Percentiles rank a stretch among this genome's conserved stretches.
Conservation (phyloP, 78 protist species). For the Speleostelium caveatum region DNA sequence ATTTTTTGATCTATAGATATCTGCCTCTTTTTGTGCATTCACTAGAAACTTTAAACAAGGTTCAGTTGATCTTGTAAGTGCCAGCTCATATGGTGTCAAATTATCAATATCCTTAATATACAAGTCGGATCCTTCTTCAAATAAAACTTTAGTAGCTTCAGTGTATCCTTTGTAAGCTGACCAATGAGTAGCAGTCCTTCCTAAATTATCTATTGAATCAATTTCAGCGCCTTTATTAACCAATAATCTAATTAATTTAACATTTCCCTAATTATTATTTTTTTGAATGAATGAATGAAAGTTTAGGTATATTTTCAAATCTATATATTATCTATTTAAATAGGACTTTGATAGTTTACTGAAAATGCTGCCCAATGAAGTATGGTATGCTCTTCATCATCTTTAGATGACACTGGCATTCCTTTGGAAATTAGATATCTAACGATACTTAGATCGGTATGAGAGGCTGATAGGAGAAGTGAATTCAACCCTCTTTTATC, state of each 20-base stretch:
- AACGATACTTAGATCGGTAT: constrained; percentile 17
- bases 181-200: constrained; percentile 57
- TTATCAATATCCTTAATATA: constrained; percentile 25
- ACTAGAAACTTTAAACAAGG: constrained; percentile 23
- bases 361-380: constrained; percentile 85
- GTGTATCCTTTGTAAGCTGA: constrained; percentile 41
- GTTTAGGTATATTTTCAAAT: no score
- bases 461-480: constrained; percentile 22
- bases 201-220: constrained; percentile 9
- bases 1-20: not conserved
- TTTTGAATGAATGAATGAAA: not conserved
- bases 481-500: constrained; percentile 69
- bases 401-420: constrained; percentile 58
- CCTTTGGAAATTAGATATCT: constrained; percentile 49
- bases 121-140: constrained; percentile 47
- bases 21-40: constrained; percentile 6
- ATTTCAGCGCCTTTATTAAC: constrained; percentile 39
- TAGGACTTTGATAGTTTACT: not conserved
- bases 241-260: constrained; percentile 26
- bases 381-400: constrained; percentile 83
- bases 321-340: not conserved
- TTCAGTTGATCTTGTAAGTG: constrained; percentile 52
- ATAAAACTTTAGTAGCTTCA: constrained; percentile 14
- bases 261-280: constrained; percentile 7
- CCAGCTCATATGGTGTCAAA: constrained; percentile 40